Evolutionary conservation across 2,329 filamentous ascomycete genomes (phyloP), one percentile per base, ranked within the genome.

Genomic region (Lithohypha guttulata): DNA sequence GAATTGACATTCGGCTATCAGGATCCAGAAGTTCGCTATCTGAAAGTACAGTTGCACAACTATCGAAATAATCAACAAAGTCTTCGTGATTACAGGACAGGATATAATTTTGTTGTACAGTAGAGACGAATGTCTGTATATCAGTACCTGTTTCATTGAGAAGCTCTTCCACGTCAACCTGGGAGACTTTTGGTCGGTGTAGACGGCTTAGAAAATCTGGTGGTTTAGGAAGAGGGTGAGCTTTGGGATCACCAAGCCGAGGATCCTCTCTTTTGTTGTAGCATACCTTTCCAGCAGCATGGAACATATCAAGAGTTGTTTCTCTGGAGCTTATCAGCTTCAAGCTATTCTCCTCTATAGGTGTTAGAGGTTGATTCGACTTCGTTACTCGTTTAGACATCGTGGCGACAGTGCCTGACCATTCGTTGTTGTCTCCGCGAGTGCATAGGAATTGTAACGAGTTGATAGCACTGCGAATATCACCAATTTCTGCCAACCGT

Each of bases 101-200:
- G 1, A 81, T 71, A 51, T 94, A 96, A 55, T 98, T 98, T 54
- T 98, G 91, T 55, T 96, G 89, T 0, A 96, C 65, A 3, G 86
- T 84, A 3, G 85, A 83, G 34, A 94, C 75, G 53, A 95, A 95
- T 0, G 87, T 95, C 42, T 83, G 77, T 0, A 81, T 84, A 53
- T 98, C 91, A 0, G 91, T 94, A 1, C 91, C 91, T 0, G 83
- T 86, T 62, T 95, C 89, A 53, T 94, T 84, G 17, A 94, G 80
- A n/a, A 98, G 69, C 1, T 74, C 70, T 47, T 94, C 81, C 5
- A 83, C 72, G 5, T 66, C 64, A 1, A 86, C 78, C 45, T 82
- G 70, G 0, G 80, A 79, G 23, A 65, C 64, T 49, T 74, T 78
- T 1, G 73, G 74, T 4, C 80, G 68, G 4, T 73, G 68, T 47